Evolutionary conservation across 2,329 filamentous ascomycete species (phyloP), one percentile per base, ranked within the genome.

Genomic region (Elsinoe ampelina): DNA sequence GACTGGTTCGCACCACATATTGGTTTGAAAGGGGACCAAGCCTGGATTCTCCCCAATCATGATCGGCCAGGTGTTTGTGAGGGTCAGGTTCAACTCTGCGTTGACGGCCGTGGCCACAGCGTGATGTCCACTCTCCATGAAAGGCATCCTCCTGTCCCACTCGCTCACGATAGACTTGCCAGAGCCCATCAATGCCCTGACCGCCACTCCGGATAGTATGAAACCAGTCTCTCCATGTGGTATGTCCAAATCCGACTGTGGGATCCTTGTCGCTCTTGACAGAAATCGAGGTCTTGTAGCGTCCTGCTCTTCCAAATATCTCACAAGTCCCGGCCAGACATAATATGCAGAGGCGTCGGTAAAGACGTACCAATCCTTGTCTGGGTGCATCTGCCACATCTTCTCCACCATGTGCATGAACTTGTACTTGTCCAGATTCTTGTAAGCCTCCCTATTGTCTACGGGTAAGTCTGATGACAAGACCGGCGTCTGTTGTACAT

Each of bases 401-500:
- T 70, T 68, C 59, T 78, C 74, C 4, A 79, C 68, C 70, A 77
- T 77, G 39, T 77, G 74, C 32, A 79, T 62, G 57, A 79, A 79
- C 62, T 79, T 79, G 67, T 73, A 79, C 59, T 75, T 75, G 67
- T 79, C 77, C 34, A 78, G 68, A 30, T 45, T 48, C 41, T 48
- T 45, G 26, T 15, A 34, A 12, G 12, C 42, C 42, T 48, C 38
- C 30, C 38, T 26, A 19, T 47, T 45, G 13, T 45, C 54, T 15
- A 38, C 54, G 3, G 39, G 38, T 26, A 45, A 17, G 19, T 56
- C 54, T n/a, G 34, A 47, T 5, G 54, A 56, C 54, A 56, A 34
- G 10, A 56, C 54, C 7, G 54, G 54, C 12, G 54, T 48, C 42
- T 56, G 39, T 41, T 43, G 12, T 36, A 60, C 1, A 64, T 58